A percentile compares a stretch with the other conserved stretches of the same genome.
Conservation (phyloP, 2,329 filamentous ascomycete species). For the Stagonosporopsis tanaceti region DNA sequence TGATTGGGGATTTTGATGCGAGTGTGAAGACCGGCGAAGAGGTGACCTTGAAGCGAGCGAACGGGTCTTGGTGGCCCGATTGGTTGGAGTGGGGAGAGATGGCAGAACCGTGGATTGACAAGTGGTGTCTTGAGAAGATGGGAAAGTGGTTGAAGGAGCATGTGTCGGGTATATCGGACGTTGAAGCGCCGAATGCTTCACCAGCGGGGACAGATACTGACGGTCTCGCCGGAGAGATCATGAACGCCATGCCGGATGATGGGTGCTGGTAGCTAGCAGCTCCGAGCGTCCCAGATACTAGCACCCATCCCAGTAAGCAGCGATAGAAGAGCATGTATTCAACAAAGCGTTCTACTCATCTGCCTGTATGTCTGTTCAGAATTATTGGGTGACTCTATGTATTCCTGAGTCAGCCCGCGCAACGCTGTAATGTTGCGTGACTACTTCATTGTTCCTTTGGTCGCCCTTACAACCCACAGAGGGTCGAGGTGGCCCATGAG, state of each 20-base stretch:
- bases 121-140: constrained; percentile 10
- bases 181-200: not conserved
- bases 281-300: too few relatives aligned
- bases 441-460: constrained; percentile 13
- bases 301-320: not conserved
- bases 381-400: not conserved
- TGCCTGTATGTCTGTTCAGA: too few relatives aligned
- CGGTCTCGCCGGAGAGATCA: not conserved
- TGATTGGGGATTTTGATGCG: constrained; percentile 15
- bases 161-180: not conserved
- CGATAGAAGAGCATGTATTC: too few relatives aligned
- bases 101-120: constrained; percentile 4
- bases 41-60: constrained; percentile 7
- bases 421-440: not conserved
- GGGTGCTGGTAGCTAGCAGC: not conserved
- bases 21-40: not conserved
- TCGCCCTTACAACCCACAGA: constrained; percentile 40
- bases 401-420: too few relatives aligned
- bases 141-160: constrained; percentile 4
- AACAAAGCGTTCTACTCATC: too few relatives aligned
- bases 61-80: constrained; percentile 3
- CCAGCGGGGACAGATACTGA: not conserved
- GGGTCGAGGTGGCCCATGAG: constrained; percentile 34
- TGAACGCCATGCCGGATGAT: not conserved
- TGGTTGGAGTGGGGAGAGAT: not conserved